These are phyloP conservation scores for Cardamine occulta DNA, from an alignment of 345 rosid genomes.

Conservation along the genomic window DNA sequence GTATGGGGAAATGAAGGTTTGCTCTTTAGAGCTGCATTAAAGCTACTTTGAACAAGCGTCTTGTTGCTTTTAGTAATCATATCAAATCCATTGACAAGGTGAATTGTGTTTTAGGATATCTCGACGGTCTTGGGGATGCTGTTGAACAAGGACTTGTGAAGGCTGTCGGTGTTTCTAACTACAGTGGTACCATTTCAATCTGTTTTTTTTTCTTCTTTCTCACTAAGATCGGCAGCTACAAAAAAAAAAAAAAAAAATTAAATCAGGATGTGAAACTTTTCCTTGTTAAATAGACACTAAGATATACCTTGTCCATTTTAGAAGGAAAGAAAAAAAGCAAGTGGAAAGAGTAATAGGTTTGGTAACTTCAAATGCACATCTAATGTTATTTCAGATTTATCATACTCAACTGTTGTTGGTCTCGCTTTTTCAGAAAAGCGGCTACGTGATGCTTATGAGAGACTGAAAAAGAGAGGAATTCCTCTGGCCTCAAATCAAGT, in stretches of 20 bases:
- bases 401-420: background rate
- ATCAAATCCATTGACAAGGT: slow-evolving; percentile 34
- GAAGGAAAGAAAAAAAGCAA: background rate
- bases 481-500: slow-evolving; percentile 97
- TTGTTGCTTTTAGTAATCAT: slow-evolving; percentile 6
- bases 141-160: slow-evolving; percentile 95
- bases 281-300: background rate
- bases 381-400: slow-evolving; percentile 1
- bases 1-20: slow-evolving; percentile 98
- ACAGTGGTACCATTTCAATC: slow-evolving; percentile 56
- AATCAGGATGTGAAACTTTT: background rate
- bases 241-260: background rate
- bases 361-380: slow-evolving; percentile 11
- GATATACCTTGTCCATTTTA: background rate
- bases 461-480: slow-evolving; percentile 87
- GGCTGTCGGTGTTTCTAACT: slow-evolving; percentile 99
- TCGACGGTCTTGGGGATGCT: slow-evolving; percentile 98
- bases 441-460: slow-evolving; percentile 75
- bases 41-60: slow-evolving; percentile 41
- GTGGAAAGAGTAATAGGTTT: background rate
- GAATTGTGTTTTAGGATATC: slow-evolving; percentile 71
- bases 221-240: background rate
- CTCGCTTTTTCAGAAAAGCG: slow-evolving; percentile 59
- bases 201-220: slow-evolving; percentile 14
- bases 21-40: slow-evolving; percentile 20